These are phyloP conservation scores for Fomitopsis pulvina DNA, from an alignment of 768 basidiomycete species.

Conservation along the genomic window DNA sequence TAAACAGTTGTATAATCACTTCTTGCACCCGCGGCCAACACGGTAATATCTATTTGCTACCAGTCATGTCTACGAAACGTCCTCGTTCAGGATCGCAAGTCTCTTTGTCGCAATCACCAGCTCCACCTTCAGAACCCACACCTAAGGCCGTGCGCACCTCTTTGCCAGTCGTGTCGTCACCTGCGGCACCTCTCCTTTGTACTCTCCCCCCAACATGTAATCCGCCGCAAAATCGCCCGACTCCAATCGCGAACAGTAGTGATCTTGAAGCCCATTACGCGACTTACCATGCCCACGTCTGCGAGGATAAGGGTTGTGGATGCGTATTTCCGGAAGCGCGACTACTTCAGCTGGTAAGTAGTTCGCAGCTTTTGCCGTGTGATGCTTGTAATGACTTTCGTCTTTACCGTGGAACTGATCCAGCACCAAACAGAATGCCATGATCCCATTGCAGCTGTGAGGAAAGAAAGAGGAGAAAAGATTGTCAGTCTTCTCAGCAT, in stretches of 20 bases:
- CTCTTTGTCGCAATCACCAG: constrained; percentile 6
- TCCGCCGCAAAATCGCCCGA: constrained; percentile 44
- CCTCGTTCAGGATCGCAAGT: neutral
- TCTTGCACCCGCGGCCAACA: too few relatives aligned
- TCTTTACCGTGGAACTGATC: neutral
- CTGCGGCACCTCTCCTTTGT: constrained; percentile 43
- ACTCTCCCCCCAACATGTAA: constrained; percentile 82
- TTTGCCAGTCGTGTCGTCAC: constrained; percentile 6
- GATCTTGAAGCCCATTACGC: constrained; percentile 84
- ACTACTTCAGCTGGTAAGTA: constrained; percentile 73
- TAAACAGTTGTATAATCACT: too few relatives aligned
- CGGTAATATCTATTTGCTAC: neutral
- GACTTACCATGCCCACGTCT: constrained; percentile 78
- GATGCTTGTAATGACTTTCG: neutral
- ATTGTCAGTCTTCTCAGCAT: constrained; percentile 46
- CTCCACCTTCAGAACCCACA: constrained; percentile 10
- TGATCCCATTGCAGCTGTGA: constrained; percentile 73
- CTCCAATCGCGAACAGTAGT: constrained; percentile 52
- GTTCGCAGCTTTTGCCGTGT: neutral
- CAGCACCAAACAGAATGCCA: constrained; percentile 86
- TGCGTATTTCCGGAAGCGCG: constrained; percentile 83
- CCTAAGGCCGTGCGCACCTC: constrained; percentile 17
- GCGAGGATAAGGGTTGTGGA: constrained; percentile 59
- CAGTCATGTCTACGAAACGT: neutral
- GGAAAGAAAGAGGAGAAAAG: constrained; percentile 77